Base-by-base conservation (phyloP, 129 eudicot species). In the Scalesia atractyloides region DNA sequence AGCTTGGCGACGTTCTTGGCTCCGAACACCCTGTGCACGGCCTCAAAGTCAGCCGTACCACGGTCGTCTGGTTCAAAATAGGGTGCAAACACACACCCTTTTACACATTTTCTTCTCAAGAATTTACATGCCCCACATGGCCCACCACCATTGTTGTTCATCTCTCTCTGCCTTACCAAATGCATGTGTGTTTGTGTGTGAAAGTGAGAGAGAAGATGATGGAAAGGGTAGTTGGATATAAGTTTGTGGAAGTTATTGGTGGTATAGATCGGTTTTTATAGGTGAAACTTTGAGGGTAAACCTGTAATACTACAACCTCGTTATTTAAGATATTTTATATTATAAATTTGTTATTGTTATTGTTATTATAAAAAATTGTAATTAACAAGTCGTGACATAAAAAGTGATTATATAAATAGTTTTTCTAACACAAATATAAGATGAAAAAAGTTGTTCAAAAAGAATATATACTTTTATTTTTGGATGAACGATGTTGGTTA, bases 1-100 rank as follows among this genome's bases (percentile, higher is more conserved):
- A 89, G 58, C 59, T 86, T 89, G 58, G 96, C 82, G 24, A 87
- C 96, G 69, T 89, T 86, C 74, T 91, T 84, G 9, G 93, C 96
- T 17, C 93, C 96, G 46, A 89, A 89, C 66, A 86, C 96, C 83
- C 84, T 75, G 70, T 89, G 93, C 41, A 89, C 93, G 33, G 96
- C 96, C 33, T 91, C 96, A 66, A 89, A 89, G 69, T 87, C 90
- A 7, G 86, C 72, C 13, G 85, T 76, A 41, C 96, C 96, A 15
- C 74, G 52, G 24, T 67, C 68, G 37, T 67, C 74, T 0, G 80
- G 26, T 34, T 67, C 73, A 54, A 77, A 77, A 36, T 77, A 77
- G 3, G 81, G 76, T 69, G 81, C 76, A 69, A 77, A 77, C 0
- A 49, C 81, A 62, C 81, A 70, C 34, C 57, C 76, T 61, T 44